phyloP scores from a whole-genome alignment of 208 protist species.

The Acanthamoeba lenticulata region DNA sequence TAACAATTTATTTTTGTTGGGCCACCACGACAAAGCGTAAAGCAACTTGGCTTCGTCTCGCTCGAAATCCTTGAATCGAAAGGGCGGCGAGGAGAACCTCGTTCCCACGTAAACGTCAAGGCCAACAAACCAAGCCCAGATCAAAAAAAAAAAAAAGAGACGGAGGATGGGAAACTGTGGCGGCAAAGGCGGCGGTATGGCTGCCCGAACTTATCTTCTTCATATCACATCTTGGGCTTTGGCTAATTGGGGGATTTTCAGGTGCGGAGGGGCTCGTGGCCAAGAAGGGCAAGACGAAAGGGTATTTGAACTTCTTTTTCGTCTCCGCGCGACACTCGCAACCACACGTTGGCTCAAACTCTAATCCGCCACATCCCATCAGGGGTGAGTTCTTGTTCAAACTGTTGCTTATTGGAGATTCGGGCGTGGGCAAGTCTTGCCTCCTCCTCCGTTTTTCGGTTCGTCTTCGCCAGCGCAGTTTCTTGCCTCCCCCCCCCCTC shows the following conservation, averaged over 20 bases:
- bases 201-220: neutral
- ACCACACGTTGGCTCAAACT: no score
- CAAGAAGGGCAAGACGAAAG: neutral
- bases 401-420: slow-evolving; percentile 24
- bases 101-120: no score
- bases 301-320: no score
- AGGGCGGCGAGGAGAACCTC: no score
- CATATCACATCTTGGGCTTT: neutral
- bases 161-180: neutral
- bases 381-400: slow-evolving; percentile 34
- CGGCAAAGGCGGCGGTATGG: neutral
- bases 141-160: neutral
- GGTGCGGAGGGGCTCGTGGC: neutral
- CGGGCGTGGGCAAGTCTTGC: slow-evolving; percentile 98
- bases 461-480: slow-evolving; percentile 17
- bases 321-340: no score
- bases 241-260: neutral
- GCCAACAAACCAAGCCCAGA: no score
- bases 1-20: neutral
- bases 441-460: slow-evolving; percentile 98
- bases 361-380: no score
- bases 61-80: neutral
- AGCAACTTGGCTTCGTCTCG: neutral
- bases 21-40: neutral
- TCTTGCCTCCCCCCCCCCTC: neutral